These are phyloP conservation scores for Sarcodon aspratus DNA, from an alignment of 768 basidiomycete species.

Conservation along the genomic window DNA sequence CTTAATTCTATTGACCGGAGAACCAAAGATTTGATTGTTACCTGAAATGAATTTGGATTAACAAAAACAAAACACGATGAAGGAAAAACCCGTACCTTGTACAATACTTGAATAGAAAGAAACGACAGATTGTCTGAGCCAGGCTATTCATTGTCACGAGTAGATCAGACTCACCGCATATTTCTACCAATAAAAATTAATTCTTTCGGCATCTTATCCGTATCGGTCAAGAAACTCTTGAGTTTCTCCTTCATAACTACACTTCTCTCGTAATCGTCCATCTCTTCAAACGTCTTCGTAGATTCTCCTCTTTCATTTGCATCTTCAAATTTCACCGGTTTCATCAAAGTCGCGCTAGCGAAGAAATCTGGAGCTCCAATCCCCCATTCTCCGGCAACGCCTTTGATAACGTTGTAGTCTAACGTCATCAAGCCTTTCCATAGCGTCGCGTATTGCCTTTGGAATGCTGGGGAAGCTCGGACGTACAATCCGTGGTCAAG, in stretches of 20 bases:
- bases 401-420: conserved; percentile 41
- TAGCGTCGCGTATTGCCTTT: conserved; percentile 63
- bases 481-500: conserved; percentile 94
- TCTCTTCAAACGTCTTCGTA: conserved; percentile 12
- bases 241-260: conserved; percentile 56
- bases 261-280: conserved; percentile 61
- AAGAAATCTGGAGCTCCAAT: conserved; percentile 62
- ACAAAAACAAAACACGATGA: background rate
- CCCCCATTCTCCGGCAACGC: conserved; percentile 50
- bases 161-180: conserved; percentile 39
- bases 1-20: conserved; percentile 85
- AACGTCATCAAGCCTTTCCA: conserved; percentile 58
- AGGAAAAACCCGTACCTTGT: conserved; percentile 5
- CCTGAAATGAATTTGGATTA: conserved; percentile 25
- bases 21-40: conserved; percentile 76
- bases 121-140: background rate
- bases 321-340: conserved; percentile 35
- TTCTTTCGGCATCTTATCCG: conserved; percentile 69
- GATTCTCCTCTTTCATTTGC: conserved; percentile 11
- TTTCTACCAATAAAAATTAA: conserved; percentile 68
- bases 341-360: conserved; percentile 63
- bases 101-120: background rate
- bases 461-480: conserved; percentile 51
- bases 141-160: background rate
- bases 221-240: conserved; percentile 57